Evolutionary conservation across 139 green algal species (phyloP).

Genomic region (Auxenochlorella pyrenoidosa): DNA sequence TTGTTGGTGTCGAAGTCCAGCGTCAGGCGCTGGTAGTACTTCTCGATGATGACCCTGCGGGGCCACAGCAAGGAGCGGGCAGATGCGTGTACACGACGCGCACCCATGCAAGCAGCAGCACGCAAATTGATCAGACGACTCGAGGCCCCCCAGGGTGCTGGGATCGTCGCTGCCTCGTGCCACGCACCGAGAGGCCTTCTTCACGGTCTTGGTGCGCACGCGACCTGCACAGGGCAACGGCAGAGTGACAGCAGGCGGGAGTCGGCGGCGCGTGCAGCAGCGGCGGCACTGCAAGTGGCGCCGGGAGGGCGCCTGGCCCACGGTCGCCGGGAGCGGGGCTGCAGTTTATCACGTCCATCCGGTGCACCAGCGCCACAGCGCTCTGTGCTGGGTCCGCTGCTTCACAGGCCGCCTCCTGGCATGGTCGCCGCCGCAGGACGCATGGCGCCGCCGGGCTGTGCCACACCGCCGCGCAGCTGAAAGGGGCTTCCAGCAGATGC

Average conservation of each 20-base stretch:
- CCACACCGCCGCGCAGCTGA: not conserved
- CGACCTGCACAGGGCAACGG: constrained; percentile 76
- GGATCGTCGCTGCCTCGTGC: too few species aligned
- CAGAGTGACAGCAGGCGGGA: not conserved
- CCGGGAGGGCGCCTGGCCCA: not conserved
- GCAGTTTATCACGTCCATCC: not conserved
- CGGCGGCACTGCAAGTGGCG: not conserved
- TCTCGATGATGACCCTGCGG: constrained; percentile 97
- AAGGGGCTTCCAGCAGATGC: not conserved
- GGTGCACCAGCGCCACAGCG: not conserved
- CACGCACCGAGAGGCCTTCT: constrained; percentile 82
- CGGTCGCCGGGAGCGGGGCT: not conserved
- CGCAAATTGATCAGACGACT: too few species aligned
- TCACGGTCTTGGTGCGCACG: constrained; percentile 99
- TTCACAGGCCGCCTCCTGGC: not conserved
- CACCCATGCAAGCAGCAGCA: too few species aligned
- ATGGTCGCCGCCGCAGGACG: not conserved
- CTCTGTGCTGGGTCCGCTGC: not conserved
- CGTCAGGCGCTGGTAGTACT: constrained; percentile 98
- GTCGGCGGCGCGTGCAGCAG: not conserved
- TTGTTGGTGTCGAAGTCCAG: constrained; percentile 99
- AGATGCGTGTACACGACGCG: too few species aligned
- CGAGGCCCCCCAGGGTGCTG: too few species aligned
- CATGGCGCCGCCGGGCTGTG: not conserved
- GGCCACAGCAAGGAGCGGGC: not conserved